Conservation (phyloP, 140 eudicot genomes). For the Bidens hawaiensis region DNA sequence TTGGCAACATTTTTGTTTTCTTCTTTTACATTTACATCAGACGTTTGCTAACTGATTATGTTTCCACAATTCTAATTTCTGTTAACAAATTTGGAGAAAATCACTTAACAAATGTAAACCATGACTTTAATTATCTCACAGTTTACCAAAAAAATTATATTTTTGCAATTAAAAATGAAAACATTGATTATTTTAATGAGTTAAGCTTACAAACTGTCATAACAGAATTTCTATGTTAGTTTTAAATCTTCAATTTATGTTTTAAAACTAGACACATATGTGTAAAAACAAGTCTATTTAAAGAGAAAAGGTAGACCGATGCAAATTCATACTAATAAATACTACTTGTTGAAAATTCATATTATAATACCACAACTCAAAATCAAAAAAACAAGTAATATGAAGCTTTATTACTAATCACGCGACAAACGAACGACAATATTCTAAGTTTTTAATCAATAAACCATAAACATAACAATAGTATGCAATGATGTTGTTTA, state of each 20-base stretch:
- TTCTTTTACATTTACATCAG: not conserved
- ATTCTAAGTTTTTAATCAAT: not conserved
- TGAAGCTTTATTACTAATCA: not conserved
- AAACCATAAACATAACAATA: not conserved
- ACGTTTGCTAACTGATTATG: not conserved
- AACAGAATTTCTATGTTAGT: not conserved
- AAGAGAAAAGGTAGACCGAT: not conserved
- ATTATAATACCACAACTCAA: too few relatives aligned
- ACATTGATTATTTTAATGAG: not conserved
- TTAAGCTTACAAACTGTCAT: not conserved
- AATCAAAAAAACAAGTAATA: too few relatives aligned
- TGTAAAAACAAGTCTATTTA: not conserved
- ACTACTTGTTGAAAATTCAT: not conserved
- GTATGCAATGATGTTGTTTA: not conserved
- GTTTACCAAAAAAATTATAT: not conserved
- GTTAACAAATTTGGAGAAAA: not conserved
- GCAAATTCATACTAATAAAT: not conserved
- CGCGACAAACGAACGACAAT: not conserved
- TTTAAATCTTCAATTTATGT: not conserved
- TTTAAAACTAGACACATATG: not conserved
- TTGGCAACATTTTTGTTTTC: not conserved
- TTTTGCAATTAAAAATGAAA: too few relatives aligned
- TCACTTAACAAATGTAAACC: not conserved
- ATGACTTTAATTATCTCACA: not conserved
- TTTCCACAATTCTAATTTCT: not conserved